Percentiles rank a stretch among this genome's conserved stretches.
These are phyloP conservation scores for Corylus heterophylla DNA, from an alignment of 306 rosid genomes.

Conservation along the genomic window DNA sequence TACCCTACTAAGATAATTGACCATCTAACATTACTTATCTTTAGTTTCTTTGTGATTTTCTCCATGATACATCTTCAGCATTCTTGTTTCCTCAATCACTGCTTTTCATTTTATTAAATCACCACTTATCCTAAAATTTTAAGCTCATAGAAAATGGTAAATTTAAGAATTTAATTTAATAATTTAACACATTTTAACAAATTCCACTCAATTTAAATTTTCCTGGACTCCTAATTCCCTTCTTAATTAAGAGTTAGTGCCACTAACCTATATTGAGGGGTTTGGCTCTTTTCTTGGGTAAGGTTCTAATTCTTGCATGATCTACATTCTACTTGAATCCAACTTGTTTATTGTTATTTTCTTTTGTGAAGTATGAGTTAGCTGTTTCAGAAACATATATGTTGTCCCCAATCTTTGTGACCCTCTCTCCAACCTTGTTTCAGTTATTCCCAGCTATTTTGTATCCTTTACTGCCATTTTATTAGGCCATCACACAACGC, in stretches of 20 bases:
- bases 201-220: neutral
- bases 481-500: neutral
- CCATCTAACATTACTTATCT: neutral
- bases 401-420: neutral
- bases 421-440: neutral
- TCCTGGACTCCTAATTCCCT: neutral
- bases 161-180: no score
- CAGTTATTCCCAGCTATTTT: slow-evolving; percentile 3
- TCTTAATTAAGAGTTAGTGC: neutral
- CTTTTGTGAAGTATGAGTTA: neutral
- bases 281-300: neutral
- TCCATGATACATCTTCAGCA: neutral
- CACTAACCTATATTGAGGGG: neutral
- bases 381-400: neutral
- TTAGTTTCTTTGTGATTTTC: neutral
- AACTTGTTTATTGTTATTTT: neutral
- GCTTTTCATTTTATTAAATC: neutral
- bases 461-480: neutral
- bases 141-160: no score
- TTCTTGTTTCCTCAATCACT: neutral
- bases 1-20: neutral
- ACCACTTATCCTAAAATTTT: no score
- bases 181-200: neutral
- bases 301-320: neutral
- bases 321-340: neutral